Evolutionary conservation across 2,329 filamentous ascomycete species (phyloP).

Genomic region (Penicillium rolfsii): DNA sequence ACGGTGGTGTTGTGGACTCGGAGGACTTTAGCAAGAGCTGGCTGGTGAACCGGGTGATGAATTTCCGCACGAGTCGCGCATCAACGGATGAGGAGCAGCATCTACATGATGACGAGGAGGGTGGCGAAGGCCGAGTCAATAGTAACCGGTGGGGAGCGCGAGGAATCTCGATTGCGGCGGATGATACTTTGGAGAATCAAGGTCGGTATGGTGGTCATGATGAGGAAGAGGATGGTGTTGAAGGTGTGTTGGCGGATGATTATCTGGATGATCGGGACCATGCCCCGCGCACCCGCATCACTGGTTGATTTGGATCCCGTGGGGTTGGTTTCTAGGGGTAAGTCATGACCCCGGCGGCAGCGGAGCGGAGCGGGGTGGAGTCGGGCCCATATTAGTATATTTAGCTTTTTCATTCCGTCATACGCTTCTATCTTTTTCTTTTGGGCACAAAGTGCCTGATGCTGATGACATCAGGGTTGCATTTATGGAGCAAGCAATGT

Average conservation of each 20-base stretch:
- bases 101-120: conserved; percentile 37
- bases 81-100: conserved; percentile 45
- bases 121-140: conserved; percentile 30
- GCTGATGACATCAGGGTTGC: not conserved
- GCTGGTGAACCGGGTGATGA: conserved; percentile 78
- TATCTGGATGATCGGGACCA: conserved; percentile 5
- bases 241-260: conserved; percentile 19
- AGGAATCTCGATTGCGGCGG: conserved; percentile 63
- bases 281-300: conserved; percentile 5
- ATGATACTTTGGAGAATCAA: conserved; percentile 51
- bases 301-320: not conserved
- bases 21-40: conserved; percentile 86
- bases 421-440: not conserved
- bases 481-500: not conserved
- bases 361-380: not conserved
- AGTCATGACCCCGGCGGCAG: not conserved
- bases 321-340: no score
- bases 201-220: conserved; percentile 14
- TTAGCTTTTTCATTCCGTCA: not conserved
- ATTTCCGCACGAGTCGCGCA: conserved; percentile 44
- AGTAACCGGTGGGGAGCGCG: conserved; percentile 59
- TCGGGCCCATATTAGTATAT: not conserved
- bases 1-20: conserved; percentile 83
- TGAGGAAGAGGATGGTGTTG: conserved; percentile 17
- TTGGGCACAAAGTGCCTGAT: not conserved